Evolutionary conservation across 352 stramenopile species (phyloP), one percentile per base, ranked within the genome.

Genomic region (Phytophthora litchii): DNA sequence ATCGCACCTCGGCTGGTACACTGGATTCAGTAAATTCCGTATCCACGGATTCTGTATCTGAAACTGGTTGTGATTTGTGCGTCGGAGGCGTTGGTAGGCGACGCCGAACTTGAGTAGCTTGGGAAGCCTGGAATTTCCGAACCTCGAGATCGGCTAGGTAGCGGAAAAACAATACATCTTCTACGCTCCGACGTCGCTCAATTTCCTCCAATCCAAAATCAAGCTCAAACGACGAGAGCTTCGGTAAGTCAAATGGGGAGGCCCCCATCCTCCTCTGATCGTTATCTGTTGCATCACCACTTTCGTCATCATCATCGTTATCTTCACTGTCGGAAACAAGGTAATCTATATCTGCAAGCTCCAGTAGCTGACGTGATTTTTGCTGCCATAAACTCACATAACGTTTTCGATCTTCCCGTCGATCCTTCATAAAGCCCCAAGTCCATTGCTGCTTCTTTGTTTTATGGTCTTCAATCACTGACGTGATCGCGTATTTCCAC

Each of bases 151-250:
- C 86, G 4, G 76, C 84, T 42, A 95, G 55, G 47, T 89, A 95
- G 16, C 88, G 84, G 41, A 96, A 96, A 52, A 95, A 87, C 9
- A 95, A 64, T 4, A 96, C 78, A 27, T 96, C 88, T 67, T 95
- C 88, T 12, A 94, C 67, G 27, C 66, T 76, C 42, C 86, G 68
- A n/a, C 78, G 70, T 13, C 69, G 64, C 45, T 96, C 87, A 46
- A 96, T 94, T 46, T 83, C 69, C 61, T 94, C 80, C 7, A 96
- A 53, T 12, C 63, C 68, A 3, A 32, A 49, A 46, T 78, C 68
- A 37, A 80, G 54, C 13, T 78, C 64, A 19, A 60, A 9, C 27
- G 64, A 62, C 17, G 60, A 65, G 11, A 62, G 53, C 5, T 63
- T 60, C 11, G 46, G 21, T 31, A 59, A 57, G n/a, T 51, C 56